A percentile compares a stretch with the other conserved stretches of the same genome.
Conservation (phyloP, 768 basidiomycete species). For the Galerina marginata region DNA sequence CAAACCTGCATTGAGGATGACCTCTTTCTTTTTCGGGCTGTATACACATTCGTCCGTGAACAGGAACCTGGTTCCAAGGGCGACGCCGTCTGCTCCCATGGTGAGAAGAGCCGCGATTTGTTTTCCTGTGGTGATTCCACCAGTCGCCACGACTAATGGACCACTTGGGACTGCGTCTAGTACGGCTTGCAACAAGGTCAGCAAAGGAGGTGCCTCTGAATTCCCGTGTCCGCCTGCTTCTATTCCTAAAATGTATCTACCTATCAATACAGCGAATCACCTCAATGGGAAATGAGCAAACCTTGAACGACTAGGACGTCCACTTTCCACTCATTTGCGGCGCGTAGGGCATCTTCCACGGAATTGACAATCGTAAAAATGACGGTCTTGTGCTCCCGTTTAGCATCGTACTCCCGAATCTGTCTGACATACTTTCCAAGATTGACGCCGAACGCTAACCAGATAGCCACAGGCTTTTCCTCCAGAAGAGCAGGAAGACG, state of each 20-base stretch:
- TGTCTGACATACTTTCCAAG: slow-evolving; percentile 55
- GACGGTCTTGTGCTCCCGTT: slow-evolving; percentile 48
- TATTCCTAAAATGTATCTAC: slow-evolving; percentile 20
- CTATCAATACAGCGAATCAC: no score
- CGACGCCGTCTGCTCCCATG: slow-evolving; percentile 59
- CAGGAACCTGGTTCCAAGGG: slow-evolving; percentile 64
- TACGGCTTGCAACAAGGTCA: slow-evolving; percentile 52
- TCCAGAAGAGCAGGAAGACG: slow-evolving; percentile 50
- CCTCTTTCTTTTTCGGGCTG: slow-evolving; percentile 25
- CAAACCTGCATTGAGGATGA: slow-evolving; percentile 28
- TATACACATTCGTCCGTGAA: slow-evolving; percentile 52
- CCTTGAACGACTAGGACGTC: slow-evolving; percentile 48
- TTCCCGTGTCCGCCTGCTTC: slow-evolving; percentile 43
- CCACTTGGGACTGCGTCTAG: slow-evolving; percentile 40
- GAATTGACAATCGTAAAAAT: slow-evolving; percentile 59
- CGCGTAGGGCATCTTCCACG: slow-evolving; percentile 53
- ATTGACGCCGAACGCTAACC: slow-evolving; percentile 65
- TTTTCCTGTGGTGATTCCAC: slow-evolving; percentile 57
- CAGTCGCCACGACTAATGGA: slow-evolving; percentile 62
- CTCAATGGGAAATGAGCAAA: no score
- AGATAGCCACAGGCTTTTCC: slow-evolving; percentile 47
- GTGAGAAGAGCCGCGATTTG: slow-evolving; percentile 57
- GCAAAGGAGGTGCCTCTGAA: slow-evolving; percentile 48
- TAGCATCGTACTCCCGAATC: slow-evolving; percentile 43
- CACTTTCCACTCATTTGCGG: slow-evolving; percentile 52